Conservation (phyloP, 768 basidiomycete species). For the Amylocystis lapponica region DNA sequence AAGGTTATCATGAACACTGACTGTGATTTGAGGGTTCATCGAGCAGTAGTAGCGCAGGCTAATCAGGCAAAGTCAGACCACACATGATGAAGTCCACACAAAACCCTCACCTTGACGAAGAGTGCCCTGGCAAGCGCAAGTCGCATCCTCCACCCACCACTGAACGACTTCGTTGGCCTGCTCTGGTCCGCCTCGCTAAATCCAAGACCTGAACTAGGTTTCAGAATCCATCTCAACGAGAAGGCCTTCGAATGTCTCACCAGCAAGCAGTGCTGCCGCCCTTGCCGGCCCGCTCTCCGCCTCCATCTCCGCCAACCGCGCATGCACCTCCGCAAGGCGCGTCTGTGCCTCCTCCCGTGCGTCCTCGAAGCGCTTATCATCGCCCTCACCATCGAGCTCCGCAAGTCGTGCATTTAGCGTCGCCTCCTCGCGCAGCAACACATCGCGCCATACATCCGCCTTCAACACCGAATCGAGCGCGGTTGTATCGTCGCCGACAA, state of each 20-base stretch:
- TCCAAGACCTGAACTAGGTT: conserved; percentile 84
- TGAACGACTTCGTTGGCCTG: conserved; percentile 78
- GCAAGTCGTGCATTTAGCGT: conserved; percentile 67
- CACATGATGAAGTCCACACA: not conserved
- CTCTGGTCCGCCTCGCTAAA: conserved; percentile 87
- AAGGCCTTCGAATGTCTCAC: conserved; percentile 30
- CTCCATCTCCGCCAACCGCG: conserved; percentile 93
- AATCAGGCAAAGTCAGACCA: not conserved
- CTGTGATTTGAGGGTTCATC: conserved; percentile 98
- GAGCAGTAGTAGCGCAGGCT: conserved; percentile 73
- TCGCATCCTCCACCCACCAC: conserved; percentile 98
- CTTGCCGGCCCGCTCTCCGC: conserved; percentile 95
- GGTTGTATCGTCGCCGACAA: conserved; percentile 87
- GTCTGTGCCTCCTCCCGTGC: conserved; percentile 79
- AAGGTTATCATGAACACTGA: conserved; percentile 27
- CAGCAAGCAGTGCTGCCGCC: conserved; percentile 84
- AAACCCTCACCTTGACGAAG: conserved; percentile 73
- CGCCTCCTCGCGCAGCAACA: conserved; percentile 80
- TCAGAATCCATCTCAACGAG: not conserved
- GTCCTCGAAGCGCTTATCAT: conserved; percentile 78
- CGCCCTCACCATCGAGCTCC: conserved; percentile 66
- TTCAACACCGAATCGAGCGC: conserved; percentile 96
- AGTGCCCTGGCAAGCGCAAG: conserved; percentile 91
- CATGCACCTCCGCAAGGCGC: conserved; percentile 84
- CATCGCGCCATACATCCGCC: conserved; percentile 99